These are phyloP conservation scores for Straminergon stramineum DNA, from an alignment of 225 moss, liverwort and hornwort species.

Conservation along the genomic window DNA sequence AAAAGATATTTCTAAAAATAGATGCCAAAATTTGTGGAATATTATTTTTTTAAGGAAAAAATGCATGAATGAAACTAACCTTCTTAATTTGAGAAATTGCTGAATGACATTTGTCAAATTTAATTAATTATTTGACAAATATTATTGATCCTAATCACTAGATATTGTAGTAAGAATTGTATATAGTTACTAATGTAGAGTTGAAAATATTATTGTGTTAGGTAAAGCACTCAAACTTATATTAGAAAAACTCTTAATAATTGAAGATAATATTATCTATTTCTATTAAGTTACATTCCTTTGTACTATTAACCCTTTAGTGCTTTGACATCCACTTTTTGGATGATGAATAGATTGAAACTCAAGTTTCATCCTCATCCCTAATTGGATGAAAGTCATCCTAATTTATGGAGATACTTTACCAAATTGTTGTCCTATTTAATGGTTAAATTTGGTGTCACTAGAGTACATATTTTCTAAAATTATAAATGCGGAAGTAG, in stretches of 20 bases:
- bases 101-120: background rate
- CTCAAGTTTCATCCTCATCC: no score
- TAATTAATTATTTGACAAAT: fast-evolving
- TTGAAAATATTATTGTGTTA: background rate
- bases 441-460: no score
- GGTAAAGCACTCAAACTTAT: background rate
- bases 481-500: no score
- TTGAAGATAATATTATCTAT: background rate
- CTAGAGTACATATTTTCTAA: no score
- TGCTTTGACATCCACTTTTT: no score
- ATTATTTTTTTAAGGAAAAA: background rate
- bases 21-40: background rate
- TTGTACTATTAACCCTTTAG: background rate
- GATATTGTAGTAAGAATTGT: background rate
- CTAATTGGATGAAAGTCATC: no score
- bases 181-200: background rate
- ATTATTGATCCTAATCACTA: fast-evolving
- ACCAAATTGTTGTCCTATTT: no score
- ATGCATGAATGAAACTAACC: background rate
- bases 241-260: background rate
- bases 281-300: background rate
- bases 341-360: no score
- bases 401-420: no score
- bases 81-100: fast-evolving
- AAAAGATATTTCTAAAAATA: background rate